phyloP scores from a whole-genome alignment of 805 yeast species.

The Debaryomyces prosopidis region DNA sequence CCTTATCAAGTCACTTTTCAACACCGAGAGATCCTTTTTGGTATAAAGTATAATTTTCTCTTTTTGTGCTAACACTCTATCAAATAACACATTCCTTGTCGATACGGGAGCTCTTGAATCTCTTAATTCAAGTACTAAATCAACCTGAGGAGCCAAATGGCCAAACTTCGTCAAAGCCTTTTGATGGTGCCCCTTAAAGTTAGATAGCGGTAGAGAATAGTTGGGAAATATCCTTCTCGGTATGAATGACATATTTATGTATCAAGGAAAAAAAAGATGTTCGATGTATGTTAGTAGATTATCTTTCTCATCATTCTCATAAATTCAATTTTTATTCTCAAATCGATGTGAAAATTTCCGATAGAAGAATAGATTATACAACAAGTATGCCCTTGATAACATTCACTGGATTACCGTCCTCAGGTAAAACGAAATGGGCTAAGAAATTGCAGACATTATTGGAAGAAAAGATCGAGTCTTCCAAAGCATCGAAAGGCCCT shows the following conservation, averaged over 20 bases:
- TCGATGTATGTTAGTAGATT: too few relatives aligned
- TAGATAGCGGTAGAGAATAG: slow-evolving; percentile 67
- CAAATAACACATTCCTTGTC: slow-evolving; percentile 78
- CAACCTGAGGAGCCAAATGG: slow-evolving; percentile 74
- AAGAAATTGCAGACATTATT: slow-evolving; percentile 49
- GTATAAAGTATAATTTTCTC: slow-evolving; percentile 70
- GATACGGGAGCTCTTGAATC: slow-evolving; percentile 89
- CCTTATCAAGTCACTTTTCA: slow-evolving; percentile 34
- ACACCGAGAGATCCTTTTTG: slow-evolving; percentile 63
- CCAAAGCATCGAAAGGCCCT: slow-evolving; percentile 39
- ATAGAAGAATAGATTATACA: neutral
- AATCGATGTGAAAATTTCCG: neutral
- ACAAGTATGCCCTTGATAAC: slow-evolving; percentile 76
- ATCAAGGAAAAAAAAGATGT: neutral
- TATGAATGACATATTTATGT: slow-evolving; percentile 43
- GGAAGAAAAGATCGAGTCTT: slow-evolving; percentile 42
- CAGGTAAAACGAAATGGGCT: slow-evolving; percentile 84
- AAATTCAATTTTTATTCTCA: neutral
- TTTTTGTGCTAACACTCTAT: slow-evolving; percentile 57
- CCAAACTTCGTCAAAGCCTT: slow-evolving; percentile 71
- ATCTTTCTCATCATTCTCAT: neutral
- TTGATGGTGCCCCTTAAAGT: slow-evolving; percentile 89
- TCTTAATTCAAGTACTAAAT: slow-evolving; percentile 78
- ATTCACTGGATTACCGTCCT: slow-evolving; percentile 81
- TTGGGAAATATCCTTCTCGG: slow-evolving; percentile 78